Base-by-base conservation (phyloP, 1,284 basidiomycete genomes). In the Schizophyllum amplum region DNA sequence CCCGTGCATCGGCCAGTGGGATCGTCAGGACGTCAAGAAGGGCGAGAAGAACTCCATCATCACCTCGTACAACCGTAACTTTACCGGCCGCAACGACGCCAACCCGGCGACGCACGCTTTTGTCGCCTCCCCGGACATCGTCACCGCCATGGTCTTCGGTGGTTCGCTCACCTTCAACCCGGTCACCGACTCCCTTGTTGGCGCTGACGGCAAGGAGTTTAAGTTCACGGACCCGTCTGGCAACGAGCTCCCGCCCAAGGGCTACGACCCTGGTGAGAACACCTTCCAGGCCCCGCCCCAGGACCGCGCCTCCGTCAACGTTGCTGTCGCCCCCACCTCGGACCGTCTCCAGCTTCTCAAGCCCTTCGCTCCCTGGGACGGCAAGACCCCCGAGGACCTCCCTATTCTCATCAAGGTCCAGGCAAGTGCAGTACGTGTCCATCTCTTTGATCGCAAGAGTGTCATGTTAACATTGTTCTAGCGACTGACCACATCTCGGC, bases 1-100 rank as follows among this genome's bases (percentile, higher is more conserved):
- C 62, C 96, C 95, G 68, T 98, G 96, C 77, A 98, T 99, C 66
- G 97, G 96, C 69, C 96, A 99, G 75, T 99, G 97, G 97, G 94
- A 99, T 77, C 84, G 96, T 69, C 77, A 85, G 66, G 97, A 99
- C 68, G 91, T 98, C 59, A 88, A 91, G 83, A 99, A 95, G 85
- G 96, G 96, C 68, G 92, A 92, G 67, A 80, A 84, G 69, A 99
- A 99, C 87, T 94, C 94, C 24, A 97, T 98, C 80, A 93, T 98
- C 76, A 97, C 96, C 55, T 98, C 95, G 24, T 99, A 99, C 87
- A 99, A 99, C 87, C 94, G 97, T 75, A 99, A 99, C 89, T 99
- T 99, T 80, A 98, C 96, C 66, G 96, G 94, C 61, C 94, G 96
- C 73, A 99, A 99, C 77, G 97, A 99, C 71, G 96, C 96, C 67